These are phyloP conservation scores for Eucalyptus polyanthemos DNA, from an alignment of 345 rosid genomes.

Conservation along the genomic window DNA sequence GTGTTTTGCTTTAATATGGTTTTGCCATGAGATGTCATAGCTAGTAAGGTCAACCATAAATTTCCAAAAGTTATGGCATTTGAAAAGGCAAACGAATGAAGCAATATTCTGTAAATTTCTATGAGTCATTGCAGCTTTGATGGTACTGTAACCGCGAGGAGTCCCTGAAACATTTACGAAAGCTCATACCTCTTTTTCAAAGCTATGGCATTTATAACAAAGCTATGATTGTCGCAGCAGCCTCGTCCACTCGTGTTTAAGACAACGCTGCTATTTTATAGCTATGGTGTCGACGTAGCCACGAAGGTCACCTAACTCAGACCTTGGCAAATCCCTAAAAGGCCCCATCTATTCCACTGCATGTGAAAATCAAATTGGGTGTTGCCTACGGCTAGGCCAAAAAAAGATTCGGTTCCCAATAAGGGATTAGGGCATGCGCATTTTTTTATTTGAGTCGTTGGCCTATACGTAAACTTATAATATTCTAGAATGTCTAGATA, in stretches of 20 bases:
- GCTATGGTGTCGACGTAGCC: neutral
- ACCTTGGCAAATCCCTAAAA: neutral
- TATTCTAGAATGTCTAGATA: neutral
- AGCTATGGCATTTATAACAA: neutral
- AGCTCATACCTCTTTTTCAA: neutral
- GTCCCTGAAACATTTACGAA: neutral
- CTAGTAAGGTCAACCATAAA: accelerated
- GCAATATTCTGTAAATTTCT: neutral
- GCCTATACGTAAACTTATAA: neutral
- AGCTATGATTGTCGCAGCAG: neutral
- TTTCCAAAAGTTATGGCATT: neutral
- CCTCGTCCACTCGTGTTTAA: neutral
- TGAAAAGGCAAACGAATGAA: neutral
- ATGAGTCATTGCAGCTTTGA: neutral
- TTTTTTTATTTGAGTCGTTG: neutral
- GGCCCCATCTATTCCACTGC: neutral
- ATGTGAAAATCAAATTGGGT: neutral
- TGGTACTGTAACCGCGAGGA: neutral
- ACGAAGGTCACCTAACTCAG: neutral
- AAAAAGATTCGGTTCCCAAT: neutral
- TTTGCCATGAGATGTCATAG: neutral
- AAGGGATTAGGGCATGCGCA: neutral
- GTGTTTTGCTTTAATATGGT: neutral
- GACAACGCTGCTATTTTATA: neutral
- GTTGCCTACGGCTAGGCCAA: neutral